Percentiles rank a stretch among this genome's conserved stretches.
phyloP scores from a whole-genome alignment of 2,329 filamentous ascomycete species.

The Penicillium sp. region DNA sequence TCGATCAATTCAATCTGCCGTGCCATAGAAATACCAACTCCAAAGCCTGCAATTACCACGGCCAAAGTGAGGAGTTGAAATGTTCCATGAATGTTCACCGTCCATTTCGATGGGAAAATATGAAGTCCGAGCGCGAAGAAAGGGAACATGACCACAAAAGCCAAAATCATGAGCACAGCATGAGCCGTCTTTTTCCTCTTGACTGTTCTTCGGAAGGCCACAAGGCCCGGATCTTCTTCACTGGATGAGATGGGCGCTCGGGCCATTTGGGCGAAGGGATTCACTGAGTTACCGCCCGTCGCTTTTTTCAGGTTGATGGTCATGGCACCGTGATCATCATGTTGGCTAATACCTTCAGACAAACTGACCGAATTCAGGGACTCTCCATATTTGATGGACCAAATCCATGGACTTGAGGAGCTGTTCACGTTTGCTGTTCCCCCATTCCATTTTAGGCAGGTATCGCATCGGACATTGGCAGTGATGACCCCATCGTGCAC shows the following conservation, averaged over 20 bases:
- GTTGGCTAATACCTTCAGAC: conserved; percentile 20
- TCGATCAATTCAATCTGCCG: conserved; percentile 38
- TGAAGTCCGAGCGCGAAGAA: conserved; percentile 35
- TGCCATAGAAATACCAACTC: conserved; percentile 53
- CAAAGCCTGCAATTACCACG: conserved; percentile 51
- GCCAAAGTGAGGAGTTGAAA: conserved; percentile 52
- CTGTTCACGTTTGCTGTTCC: conserved; percentile 18
- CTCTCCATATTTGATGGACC: conserved; percentile 27
- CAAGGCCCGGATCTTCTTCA: conserved; percentile 5
- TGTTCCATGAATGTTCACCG: conserved; percentile 45
- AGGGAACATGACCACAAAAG: conserved; percentile 45
- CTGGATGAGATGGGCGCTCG: conserved; percentile 1
- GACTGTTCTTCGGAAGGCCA: conserved; percentile 8
- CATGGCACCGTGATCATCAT: conserved; percentile 26
- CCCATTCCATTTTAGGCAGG: conserved; percentile 26
- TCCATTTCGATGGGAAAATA: conserved; percentile 41
- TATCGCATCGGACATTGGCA: conserved; percentile 55
- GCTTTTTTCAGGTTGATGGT: conserved; percentile 25
- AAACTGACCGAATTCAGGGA: conserved; percentile 24
- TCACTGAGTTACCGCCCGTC: conserved; percentile 21
- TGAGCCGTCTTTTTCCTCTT: conserved; percentile 25
- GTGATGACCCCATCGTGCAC: conserved; percentile 54
- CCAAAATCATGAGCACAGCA: conserved; percentile 39
- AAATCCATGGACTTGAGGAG: conserved; percentile 31
- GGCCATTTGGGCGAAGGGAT: conserved; percentile 19